A percentile compares a stretch with the other conserved stretches of the same genome.
Conservation (phyloP, 2,329 filamentous ascomycete genomes). For the Talaromyces sp. region DNA sequence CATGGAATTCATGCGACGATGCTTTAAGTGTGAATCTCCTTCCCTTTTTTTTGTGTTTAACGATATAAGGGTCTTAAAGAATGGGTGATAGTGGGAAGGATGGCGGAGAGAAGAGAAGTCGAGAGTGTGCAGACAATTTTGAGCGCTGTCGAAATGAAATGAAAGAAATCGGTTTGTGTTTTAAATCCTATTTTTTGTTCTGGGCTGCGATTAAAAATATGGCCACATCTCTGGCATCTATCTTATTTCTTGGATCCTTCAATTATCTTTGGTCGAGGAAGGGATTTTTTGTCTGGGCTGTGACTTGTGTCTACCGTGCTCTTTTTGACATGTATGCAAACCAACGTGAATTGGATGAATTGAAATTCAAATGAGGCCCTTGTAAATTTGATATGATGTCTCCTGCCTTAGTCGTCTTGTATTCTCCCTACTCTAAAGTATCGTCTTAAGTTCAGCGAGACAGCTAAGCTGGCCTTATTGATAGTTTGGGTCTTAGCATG, state of each 20-base stretch:
- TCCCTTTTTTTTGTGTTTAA: not conserved
- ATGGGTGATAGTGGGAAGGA: not conserved
- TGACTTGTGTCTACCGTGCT: slow-evolving; percentile 20
- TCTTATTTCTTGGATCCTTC: not conserved
- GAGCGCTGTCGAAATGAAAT: slow-evolving; percentile 4
- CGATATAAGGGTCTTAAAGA: not conserved
- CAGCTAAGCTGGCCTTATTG: too few species aligned
- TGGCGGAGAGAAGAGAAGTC: not conserved
- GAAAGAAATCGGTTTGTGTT: slow-evolving; percentile 7
- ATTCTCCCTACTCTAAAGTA: too few species aligned
- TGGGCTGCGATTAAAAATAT: slow-evolving; percentile 7
- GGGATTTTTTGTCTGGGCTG: slow-evolving; percentile 1
- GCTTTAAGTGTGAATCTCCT: slow-evolving; percentile 4
- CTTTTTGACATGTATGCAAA: slow-evolving; percentile 25
- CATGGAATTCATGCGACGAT: slow-evolving; percentile 7
- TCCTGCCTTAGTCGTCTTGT: too few species aligned
- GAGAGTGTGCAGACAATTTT: not conserved
- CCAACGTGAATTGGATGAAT: slow-evolving; percentile 31
- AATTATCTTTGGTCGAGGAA: not conserved
- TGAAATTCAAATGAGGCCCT: slow-evolving; percentile 24
- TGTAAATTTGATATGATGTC: too few species aligned
- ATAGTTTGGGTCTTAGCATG: too few species aligned
- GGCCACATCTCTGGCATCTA: not conserved
- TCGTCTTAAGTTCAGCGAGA: too few species aligned
- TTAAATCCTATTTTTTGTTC: slow-evolving; percentile 5